Conservation (phyloP, 2,329 filamentous ascomycete species). For the Colletotrichum sp. region DNA sequence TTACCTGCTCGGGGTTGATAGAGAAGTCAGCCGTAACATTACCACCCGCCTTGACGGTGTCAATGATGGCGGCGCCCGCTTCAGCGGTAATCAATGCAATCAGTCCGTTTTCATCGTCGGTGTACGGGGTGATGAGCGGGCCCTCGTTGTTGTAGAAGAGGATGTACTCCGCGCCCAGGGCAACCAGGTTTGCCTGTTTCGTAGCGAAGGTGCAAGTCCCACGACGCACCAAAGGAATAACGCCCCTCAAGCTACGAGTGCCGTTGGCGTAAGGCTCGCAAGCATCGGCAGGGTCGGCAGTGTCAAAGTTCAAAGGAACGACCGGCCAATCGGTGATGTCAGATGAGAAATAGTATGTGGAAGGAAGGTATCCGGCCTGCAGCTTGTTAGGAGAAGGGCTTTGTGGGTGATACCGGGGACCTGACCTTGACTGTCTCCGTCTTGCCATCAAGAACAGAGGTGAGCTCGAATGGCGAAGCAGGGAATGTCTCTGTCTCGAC, state of each 20-base stretch:
- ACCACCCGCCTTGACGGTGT: conserved; percentile 26
- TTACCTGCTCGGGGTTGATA: conserved; percentile 25
- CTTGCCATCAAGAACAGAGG: conserved; percentile 30
- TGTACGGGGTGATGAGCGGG: conserved; percentile 19
- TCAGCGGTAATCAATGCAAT: conserved; percentile 27
- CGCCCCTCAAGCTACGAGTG: conserved; percentile 24
- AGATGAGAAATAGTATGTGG: conserved; percentile 35
- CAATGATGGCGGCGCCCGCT: conserved; percentile 29
- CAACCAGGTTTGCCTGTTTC: conserved; percentile 32
- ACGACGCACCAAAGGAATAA: conserved; percentile 35
- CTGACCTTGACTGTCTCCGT: conserved; percentile 2
- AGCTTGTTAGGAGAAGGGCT: not conserved
- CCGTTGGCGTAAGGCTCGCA: conserved; percentile 30
- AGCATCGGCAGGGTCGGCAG: conserved; percentile 27
- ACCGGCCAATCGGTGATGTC: conserved; percentile 39
- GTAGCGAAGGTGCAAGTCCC: conserved; percentile 33
- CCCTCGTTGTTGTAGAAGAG: conserved; percentile 34
- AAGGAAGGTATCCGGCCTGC: conserved; percentile 37
- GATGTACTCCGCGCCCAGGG: conserved; percentile 31
- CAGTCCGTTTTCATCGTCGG: conserved; percentile 11
- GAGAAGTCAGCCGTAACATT: conserved; percentile 36
- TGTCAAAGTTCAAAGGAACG: conserved; percentile 29
- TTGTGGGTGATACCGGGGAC: not conserved
- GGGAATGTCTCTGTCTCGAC: conserved; percentile 34
- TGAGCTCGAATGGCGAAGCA: conserved; percentile 31